A percentile compares a stretch with the other conserved stretches of the same genome.
Conservation (phyloP, 2,329 filamentous ascomycete genomes). For the Coniochaeta prunicola region DNA sequence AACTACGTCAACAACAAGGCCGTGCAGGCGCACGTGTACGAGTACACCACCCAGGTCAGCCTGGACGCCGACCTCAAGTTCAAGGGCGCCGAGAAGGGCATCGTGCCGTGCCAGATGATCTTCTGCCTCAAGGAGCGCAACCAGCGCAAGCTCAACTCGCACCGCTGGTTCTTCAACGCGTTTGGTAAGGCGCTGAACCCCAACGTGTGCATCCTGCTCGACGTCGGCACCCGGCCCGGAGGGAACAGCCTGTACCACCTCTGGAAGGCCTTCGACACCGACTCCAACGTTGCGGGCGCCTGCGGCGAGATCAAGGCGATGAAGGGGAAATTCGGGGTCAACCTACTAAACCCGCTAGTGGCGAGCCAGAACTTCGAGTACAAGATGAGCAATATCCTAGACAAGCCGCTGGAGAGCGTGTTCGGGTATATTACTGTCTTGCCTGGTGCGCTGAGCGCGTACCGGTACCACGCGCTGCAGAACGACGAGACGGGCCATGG, state of each 20-base stretch:
- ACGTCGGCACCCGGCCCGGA: constrained; percentile 90
- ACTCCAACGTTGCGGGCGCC: constrained; percentile 93
- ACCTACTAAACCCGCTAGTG: constrained; percentile 87
- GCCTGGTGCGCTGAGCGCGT: constrained; percentile 89
- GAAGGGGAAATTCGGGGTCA: constrained; percentile 76
- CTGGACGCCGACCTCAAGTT: constrained; percentile 94
- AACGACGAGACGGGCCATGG: constrained; percentile 96
- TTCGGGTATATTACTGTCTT: constrained; percentile 98
- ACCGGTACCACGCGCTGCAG: constrained; percentile 90
- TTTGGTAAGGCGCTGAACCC: constrained; percentile 89
- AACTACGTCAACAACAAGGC: constrained; percentile 95
- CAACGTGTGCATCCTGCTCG: constrained; percentile 93
- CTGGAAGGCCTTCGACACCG: constrained; percentile 97
- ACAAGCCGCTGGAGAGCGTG: constrained; percentile 93
- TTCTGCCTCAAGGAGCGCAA: constrained; percentile 99
- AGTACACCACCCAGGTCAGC: constrained; percentile 97
- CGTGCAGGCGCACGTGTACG: constrained; percentile 94
- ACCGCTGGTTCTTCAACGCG: constrained; percentile 99
- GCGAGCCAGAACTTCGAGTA: constrained; percentile 99
- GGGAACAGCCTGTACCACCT: constrained; percentile 90
- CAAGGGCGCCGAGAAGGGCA: constrained; percentile 98
- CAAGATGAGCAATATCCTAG: constrained; percentile 98
- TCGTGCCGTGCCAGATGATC: constrained; percentile 95
- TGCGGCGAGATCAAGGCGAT: constrained; percentile 98
- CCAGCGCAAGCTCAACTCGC: constrained; percentile 94